phyloP scores from a whole-genome alignment of 2,329 filamentous ascomycete genomes.

The Ampelomyces quisqualis region DNA sequence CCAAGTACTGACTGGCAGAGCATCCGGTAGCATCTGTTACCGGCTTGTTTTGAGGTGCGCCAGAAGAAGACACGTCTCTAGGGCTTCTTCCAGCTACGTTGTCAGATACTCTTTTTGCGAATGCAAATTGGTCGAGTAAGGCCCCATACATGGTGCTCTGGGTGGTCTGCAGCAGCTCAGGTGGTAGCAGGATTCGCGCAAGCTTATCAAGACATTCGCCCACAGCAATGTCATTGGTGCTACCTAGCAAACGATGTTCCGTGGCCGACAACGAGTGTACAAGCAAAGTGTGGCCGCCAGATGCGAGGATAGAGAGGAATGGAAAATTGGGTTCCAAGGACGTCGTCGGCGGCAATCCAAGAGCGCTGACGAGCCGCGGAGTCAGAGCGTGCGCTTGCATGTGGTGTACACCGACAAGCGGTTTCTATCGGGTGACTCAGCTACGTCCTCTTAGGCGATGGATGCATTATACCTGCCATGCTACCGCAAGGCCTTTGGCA shows the following conservation, averaged over 20 bases:
- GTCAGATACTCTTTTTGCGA: slow-evolving; percentile 45
- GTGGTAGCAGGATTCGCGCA: slow-evolving; percentile 73
- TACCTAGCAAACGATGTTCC: slow-evolving; percentile 71
- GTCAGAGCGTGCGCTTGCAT: slow-evolving; percentile 97
- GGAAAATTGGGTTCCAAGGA: slow-evolving; percentile 59
- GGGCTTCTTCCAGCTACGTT: too few species aligned
- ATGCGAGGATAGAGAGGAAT: slow-evolving; percentile 85
- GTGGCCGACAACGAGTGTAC: slow-evolving; percentile 69
- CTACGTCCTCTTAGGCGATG: not conserved
- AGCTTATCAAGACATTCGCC: slow-evolving; percentile 89
- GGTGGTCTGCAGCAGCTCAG: slow-evolving; percentile 54
- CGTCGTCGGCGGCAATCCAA: slow-evolving; percentile 43
- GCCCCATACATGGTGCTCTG: slow-evolving; percentile 76
- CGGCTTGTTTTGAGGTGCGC: not conserved
- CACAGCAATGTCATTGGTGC: slow-evolving; percentile 77
- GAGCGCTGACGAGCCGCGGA: slow-evolving; percentile 69
- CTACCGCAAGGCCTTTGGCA: slow-evolving; percentile 82
- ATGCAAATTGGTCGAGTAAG: slow-evolving; percentile 80
- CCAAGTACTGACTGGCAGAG: slow-evolving; percentile 26
- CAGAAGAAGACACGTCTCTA: too few species aligned
- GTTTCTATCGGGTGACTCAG: slow-evolving; percentile 51
- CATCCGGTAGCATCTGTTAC: not conserved
- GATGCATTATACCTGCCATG: slow-evolving; percentile 59
- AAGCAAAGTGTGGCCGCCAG: slow-evolving; percentile 88
- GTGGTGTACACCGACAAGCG: slow-evolving; percentile 85